Evolutionary conservation across 495 filamentous ascomycete species (phyloP).

Genomic region (Glarea lozoyensis): DNA sequence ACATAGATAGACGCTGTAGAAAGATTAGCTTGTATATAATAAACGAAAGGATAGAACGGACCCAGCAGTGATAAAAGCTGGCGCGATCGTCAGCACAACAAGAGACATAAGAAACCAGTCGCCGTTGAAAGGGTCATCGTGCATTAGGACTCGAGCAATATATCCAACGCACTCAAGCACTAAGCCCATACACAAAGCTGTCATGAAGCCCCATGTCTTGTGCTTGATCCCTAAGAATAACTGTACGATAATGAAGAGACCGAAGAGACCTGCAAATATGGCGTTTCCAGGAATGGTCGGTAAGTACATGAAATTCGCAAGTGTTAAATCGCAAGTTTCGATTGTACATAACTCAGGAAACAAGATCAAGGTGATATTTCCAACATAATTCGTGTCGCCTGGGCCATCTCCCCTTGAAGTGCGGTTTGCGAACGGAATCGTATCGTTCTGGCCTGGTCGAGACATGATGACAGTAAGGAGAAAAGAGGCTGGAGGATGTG

Average conservation of each 20-base stretch:
- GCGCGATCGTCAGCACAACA: slow-evolving; percentile 43
- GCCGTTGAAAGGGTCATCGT: slow-evolving; percentile 29
- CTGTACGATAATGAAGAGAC: slow-evolving; percentile 17
- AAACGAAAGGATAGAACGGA: slow-evolving; percentile 1
- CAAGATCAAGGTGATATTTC: slow-evolving; percentile 9
- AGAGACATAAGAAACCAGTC: slow-evolving; percentile 32
- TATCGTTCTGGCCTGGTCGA: too few relatives aligned
- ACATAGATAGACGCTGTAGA: slow-evolving; percentile 40
- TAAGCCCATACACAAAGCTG: slow-evolving; percentile 28
- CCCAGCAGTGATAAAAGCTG: slow-evolving; percentile 47
- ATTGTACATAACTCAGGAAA: slow-evolving; percentile 17
- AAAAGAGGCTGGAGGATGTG: too few relatives aligned
- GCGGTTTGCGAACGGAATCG: too few relatives aligned
- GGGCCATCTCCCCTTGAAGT: slow-evolving; percentile 3
- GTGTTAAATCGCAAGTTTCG: slow-evolving; percentile 27
- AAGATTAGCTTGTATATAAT: not conserved
- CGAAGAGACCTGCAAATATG: slow-evolving; percentile 25
- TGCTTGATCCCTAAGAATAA: slow-evolving; percentile 13
- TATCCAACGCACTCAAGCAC: slow-evolving; percentile 33
- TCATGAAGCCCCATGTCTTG: slow-evolving; percentile 29
- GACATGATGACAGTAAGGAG: too few relatives aligned
- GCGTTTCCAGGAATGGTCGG: slow-evolving; percentile 28
- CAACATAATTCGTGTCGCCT: slow-evolving; percentile 12
- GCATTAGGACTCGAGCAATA: slow-evolving; percentile 28
- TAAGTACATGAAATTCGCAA: slow-evolving; percentile 13